Evolutionary conservation across 1,139 yeast species (phyloP).

Genomic region (Trichomonascaceae sp.): DNA sequence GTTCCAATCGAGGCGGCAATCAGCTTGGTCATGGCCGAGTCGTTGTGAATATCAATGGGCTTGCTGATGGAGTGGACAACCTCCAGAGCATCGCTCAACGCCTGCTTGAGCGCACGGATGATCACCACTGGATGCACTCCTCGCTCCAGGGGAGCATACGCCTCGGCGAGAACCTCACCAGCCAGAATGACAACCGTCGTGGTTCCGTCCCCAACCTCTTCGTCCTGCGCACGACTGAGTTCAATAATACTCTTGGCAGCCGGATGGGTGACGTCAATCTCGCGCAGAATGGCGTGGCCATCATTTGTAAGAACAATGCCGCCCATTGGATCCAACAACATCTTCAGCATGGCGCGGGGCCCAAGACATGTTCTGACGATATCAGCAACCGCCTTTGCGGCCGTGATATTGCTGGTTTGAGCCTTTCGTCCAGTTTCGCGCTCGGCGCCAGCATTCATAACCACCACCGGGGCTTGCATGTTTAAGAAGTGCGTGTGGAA

Average conservation of each 20-base stretch:
- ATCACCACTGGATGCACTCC: slow-evolving; percentile 95
- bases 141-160: slow-evolving; percentile 84
- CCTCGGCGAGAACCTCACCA: slow-evolving; percentile 92
- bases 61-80: slow-evolving; percentile 74
- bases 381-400: slow-evolving; percentile 97
- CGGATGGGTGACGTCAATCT: slow-evolving; percentile 91
- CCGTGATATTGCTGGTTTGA: slow-evolving; percentile 90
- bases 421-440: slow-evolving; percentile 97
- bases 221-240: slow-evolving; percentile 93
- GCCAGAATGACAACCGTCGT: slow-evolving; percentile 86
- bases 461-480: slow-evolving; percentile 69
- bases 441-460: slow-evolving; percentile 75
- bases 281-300: slow-evolving; percentile 92
- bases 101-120: slow-evolving; percentile 87
- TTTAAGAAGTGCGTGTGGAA: not conserved
- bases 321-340: slow-evolving; percentile 98
- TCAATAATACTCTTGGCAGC: slow-evolving; percentile 99
- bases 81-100: slow-evolving; percentile 80
- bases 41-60: slow-evolving; percentile 75
- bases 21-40: slow-evolving; percentile 73
- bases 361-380: slow-evolving; percentile 96
- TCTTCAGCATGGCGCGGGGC: slow-evolving; percentile 98
- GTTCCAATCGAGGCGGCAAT: slow-evolving; percentile 93
- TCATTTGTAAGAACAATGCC: slow-evolving; percentile 96
- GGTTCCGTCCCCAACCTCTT: slow-evolving; percentile 98